Evolutionary conservation across 1,284 basidiomycete genomes (phyloP).

Genomic region (Wolfiporia cocos): DNA sequence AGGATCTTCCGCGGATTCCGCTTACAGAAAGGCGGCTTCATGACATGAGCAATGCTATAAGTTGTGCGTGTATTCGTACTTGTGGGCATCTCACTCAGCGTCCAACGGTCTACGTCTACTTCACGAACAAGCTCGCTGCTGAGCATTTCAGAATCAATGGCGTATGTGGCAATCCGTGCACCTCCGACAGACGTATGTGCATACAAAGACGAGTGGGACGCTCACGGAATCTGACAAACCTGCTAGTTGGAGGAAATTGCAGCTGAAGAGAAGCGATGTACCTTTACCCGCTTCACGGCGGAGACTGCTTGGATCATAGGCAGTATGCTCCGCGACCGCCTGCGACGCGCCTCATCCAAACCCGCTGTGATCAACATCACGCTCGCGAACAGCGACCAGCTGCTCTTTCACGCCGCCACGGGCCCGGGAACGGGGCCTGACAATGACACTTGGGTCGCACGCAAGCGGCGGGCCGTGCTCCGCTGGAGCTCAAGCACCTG

Average conservation of each 20-base stretch:
- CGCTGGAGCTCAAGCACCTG: constrained; percentile 26
- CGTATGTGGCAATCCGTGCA: constrained; percentile 11
- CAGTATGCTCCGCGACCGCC: constrained; percentile 21
- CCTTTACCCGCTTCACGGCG: constrained; percentile 20
- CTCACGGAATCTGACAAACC: background rate
- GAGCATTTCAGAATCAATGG: background rate
- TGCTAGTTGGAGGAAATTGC: constrained; percentile 12
- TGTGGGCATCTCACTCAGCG: background rate
- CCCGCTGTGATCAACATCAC: constrained; percentile 23
- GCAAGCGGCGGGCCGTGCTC: constrained; percentile 29
- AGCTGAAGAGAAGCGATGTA: constrained; percentile 14
- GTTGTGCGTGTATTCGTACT: background rate
- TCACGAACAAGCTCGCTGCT: background rate
- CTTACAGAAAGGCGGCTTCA: constrained; percentile 2
- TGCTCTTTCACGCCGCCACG: constrained; percentile 27
- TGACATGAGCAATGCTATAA: background rate
- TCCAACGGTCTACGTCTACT: background rate
- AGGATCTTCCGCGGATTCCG: constrained; percentile 8
- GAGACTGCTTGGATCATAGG: constrained; percentile 29
- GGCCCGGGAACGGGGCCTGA: constrained; percentile 26
- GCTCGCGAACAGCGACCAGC: constrained; percentile 23
- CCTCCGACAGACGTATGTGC: constrained; percentile 11
- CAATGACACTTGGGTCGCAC: constrained; percentile 30
- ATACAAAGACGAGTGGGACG: too few species aligned
- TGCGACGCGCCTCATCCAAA: constrained; percentile 14